phyloP scores from a whole-genome alignment of 768 basidiomycete species.

The Leccinum aurantiacum region DNA sequence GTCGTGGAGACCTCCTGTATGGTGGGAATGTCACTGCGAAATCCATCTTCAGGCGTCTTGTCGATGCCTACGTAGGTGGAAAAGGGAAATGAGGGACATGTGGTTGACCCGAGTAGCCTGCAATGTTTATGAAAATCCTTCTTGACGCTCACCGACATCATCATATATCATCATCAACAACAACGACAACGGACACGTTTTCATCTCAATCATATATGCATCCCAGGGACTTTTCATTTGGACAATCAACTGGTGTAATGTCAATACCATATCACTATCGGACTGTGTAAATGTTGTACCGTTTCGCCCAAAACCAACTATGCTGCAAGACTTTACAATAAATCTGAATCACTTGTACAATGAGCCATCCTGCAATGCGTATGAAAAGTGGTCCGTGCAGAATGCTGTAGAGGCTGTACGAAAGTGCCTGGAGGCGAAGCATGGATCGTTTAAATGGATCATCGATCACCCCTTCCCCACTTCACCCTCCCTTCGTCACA shows the following conservation, averaged over 20 bases:
- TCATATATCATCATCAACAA: background rate
- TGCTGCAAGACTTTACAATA: background rate
- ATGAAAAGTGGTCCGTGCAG: background rate
- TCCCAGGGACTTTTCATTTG: background rate
- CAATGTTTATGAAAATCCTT: conserved; percentile 39
- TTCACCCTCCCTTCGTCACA: background rate
- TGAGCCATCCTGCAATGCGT: background rate
- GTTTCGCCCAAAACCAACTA: background rate
- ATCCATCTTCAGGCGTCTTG: conserved; percentile 24
- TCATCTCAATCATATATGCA: conserved; percentile 2
- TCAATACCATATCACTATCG: background rate
- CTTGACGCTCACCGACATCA: conserved; percentile 4
- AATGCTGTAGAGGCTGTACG: conserved; percentile 16
- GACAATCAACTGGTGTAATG: conserved; percentile 14
- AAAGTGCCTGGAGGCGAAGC: background rate
- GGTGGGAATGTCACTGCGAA: conserved; percentile 35
- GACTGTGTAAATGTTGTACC: conserved; percentile 2
- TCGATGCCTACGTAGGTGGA: conserved; percentile 35
- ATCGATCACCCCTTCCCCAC: background rate
- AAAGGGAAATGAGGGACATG: conserved; percentile 41
- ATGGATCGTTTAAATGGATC: conserved; percentile 1
- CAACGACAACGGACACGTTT: conserved; percentile 5
- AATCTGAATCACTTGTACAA: background rate
- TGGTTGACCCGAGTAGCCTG: conserved; percentile 53
- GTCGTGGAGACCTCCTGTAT: conserved; percentile 33